These are phyloP conservation scores for Fusarium bactridioides DNA, from an alignment of 2,329 filamentous ascomycete genomes.

Conservation along the genomic window DNA sequence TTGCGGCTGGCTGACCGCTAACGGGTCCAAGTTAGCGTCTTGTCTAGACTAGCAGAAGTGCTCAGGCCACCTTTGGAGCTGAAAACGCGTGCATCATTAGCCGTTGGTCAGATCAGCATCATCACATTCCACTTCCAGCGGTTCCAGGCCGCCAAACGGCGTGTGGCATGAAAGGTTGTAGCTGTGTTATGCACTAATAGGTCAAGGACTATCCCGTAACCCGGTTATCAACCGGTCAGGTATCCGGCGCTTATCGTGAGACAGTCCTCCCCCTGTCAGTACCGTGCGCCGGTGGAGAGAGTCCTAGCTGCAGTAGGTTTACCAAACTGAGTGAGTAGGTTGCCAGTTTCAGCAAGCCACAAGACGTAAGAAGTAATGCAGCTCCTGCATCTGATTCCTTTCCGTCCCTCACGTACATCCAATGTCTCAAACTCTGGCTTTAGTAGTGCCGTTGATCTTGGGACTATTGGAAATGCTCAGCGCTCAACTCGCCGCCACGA, in stretches of 20 bases:
- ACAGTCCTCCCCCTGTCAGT: neutral
- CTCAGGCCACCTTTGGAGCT: neutral
- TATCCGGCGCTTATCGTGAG: neutral
- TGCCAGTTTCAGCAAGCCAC: neutral
- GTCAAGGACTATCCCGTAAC: neutral
- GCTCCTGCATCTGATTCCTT: neutral
- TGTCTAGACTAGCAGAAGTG: neutral
- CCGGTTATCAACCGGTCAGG: no score
- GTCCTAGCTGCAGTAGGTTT: neutral
- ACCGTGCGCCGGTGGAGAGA: neutral
- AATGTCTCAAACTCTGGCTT: neutral
- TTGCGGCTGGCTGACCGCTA: neutral
- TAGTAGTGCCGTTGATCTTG: neutral
- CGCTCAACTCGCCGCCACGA: neutral
- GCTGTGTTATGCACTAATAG: neutral
- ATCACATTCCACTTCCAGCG: neutral
- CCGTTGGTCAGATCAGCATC: neutral
- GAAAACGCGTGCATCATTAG: neutral
- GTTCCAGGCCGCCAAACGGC: neutral
- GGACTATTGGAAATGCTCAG: neutral
- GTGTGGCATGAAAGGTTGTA: neutral
- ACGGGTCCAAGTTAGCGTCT: neutral
- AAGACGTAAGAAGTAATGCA: neutral
- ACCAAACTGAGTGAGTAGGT: neutral
- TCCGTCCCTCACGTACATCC: neutral